phyloP scores from a whole-genome alignment of 148 eudicot genomes.

The Simmondsia chinensis region DNA sequence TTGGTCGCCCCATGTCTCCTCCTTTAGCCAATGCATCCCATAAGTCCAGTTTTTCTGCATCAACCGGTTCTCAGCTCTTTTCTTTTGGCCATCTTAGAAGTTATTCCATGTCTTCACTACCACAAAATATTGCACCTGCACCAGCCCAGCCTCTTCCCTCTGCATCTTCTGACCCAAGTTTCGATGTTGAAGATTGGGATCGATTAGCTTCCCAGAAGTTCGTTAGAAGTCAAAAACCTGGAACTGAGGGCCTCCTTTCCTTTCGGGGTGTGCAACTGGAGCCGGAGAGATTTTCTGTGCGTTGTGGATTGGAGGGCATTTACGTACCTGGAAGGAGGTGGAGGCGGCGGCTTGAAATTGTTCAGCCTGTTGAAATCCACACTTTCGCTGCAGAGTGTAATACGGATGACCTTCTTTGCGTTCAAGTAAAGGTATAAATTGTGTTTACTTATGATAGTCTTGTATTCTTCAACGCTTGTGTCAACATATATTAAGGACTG shows the following conservation, averaged over 20 bases:
- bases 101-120: constrained; percentile 95
- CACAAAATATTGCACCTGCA: constrained; percentile 37
- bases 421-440: constrained; percentile 86
- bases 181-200: constrained; percentile 81
- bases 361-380: constrained; percentile 84
- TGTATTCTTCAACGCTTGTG: neutral
- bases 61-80: constrained; percentile 75
- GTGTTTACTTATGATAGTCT: neutral
- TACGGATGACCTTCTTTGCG: constrained; percentile 93
- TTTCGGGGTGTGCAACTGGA: constrained; percentile 88
- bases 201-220: constrained; percentile 51
- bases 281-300: constrained; percentile 90
- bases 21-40: constrained; percentile 40
- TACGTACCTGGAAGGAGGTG: constrained; percentile 89
- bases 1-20: constrained; percentile 59
- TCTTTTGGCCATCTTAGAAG: constrained; percentile 91
- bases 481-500: too few relatives aligned
- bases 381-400: constrained; percentile 84
- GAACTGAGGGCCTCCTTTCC: constrained; percentile 65
- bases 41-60: constrained; percentile 47
- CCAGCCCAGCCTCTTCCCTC: constrained; percentile 40
- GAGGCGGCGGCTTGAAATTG: constrained; percentile 82
- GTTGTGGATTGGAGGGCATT: constrained; percentile 92
- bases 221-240: constrained; percentile 41
- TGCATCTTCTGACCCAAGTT: constrained; percentile 36